A percentile compares a stretch with the other conserved stretches of the same genome.
Evolutionary conservation across 2,329 filamentous ascomycete genomes (phyloP).

Genomic region (Sphaceloma murrayae): DNA sequence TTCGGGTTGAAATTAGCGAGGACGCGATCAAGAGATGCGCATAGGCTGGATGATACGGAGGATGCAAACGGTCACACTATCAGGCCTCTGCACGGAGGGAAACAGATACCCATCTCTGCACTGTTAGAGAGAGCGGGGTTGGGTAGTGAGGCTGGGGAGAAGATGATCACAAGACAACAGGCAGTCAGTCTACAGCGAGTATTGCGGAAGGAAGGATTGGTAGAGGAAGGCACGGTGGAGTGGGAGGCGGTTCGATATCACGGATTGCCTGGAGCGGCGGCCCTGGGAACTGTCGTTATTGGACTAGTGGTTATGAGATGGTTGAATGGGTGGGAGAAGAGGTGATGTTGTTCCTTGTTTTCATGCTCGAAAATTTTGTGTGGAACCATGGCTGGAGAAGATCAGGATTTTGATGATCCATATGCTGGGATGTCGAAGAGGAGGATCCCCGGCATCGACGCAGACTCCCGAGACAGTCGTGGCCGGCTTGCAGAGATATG

Average conservation of each 20-base stretch:
- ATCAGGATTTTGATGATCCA: too few species aligned
- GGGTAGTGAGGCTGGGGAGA: background rate
- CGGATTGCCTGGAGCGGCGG: conserved; percentile 31
- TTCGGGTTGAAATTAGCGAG: conserved; percentile 27
- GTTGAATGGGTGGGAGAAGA: conserved; percentile 35
- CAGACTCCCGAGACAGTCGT: too few species aligned
- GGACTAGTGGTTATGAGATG: conserved; percentile 32
- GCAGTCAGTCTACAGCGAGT: conserved; percentile 8
- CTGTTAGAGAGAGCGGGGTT: conserved; percentile 9
- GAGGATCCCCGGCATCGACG: too few species aligned
- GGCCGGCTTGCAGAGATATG: too few species aligned
- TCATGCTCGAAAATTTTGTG: too few species aligned
- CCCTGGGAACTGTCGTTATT: conserved; percentile 33
- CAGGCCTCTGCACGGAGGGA: conserved; percentile 1
- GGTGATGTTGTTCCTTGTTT: conserved; percentile 27
- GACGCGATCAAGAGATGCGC: background rate
- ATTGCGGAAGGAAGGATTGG: conserved; percentile 3
- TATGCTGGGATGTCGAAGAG: too few species aligned
- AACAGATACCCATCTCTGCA: conserved; percentile 4
- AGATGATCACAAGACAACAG: conserved; percentile 9
- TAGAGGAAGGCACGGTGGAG: background rate
- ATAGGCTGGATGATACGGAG: background rate
- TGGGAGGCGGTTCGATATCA: conserved; percentile 20
- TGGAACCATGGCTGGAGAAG: too few species aligned
- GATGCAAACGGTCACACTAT: conserved; percentile 8